phyloP scores from a whole-genome alignment of 2,329 filamentous ascomycete genomes.

The Didymosphaeria variabile region DNA sequence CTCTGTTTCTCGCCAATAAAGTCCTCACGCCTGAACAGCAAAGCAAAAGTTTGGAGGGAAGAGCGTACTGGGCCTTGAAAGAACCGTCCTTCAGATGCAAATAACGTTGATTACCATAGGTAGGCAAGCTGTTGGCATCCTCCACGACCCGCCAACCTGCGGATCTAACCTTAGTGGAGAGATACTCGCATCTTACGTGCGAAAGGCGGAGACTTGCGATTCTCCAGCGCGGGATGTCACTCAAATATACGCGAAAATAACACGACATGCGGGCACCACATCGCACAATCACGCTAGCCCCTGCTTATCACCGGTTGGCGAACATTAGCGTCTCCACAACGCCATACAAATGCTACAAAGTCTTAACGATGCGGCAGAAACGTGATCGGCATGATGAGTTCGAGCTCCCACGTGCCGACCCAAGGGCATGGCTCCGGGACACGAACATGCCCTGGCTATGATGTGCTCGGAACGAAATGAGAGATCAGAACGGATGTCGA shows the following conservation, averaged over 20 bases:
- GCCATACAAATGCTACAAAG: slow-evolving; percentile 3
- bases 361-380: background rate
- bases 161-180: background rate
- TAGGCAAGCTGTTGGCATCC: background rate
- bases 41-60: background rate
- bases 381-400: slow-evolving; percentile 24
- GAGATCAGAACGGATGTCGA: background rate
- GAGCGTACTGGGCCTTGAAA: no score
- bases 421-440: slow-evolving; percentile 20
- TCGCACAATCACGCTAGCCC: slow-evolving; percentile 32
- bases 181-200: background rate
- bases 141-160: background rate
- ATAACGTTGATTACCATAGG: no score
- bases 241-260: background rate
- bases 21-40: background rate
- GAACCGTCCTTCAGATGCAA: no score
- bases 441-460: background rate
- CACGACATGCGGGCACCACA: slow-evolving; percentile 30
- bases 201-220: no score
- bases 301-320: slow-evolving; percentile 21
- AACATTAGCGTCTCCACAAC: slow-evolving; percentile 18
- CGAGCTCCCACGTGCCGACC: slow-evolving; percentile 21
- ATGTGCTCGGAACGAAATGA: background rate
- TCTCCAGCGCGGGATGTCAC: background rate
- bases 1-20: background rate